Evolutionary conservation across 805 yeast genomes (phyloP).

Genomic region (Nakazawaea wyomingensis): DNA sequence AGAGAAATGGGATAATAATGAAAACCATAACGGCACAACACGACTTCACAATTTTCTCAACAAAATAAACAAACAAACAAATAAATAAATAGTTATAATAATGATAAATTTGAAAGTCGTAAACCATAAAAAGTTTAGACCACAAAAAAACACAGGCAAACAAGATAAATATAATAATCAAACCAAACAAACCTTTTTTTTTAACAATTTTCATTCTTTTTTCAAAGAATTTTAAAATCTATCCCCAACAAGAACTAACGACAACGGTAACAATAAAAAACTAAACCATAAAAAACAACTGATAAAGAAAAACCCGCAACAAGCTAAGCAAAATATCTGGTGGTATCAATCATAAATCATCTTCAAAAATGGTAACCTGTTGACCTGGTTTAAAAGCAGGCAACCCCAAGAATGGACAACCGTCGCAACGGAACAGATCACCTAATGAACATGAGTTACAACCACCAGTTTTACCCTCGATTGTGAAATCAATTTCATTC

Average conservation of each 20-base stretch:
- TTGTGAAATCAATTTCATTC: conserved; percentile 89
- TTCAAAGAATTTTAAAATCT: no score
- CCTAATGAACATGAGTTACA: conserved; percentile 97
- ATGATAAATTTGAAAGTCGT: no score
- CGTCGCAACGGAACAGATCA: conserved; percentile 97
- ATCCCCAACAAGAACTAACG: not conserved
- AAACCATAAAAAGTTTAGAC: no score
- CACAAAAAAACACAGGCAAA: no score
- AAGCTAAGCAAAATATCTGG: no score
- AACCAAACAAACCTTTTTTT: not conserved
- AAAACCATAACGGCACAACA: no score
- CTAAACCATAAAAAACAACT: not conserved
- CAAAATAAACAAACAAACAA: no score
- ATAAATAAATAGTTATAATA: no score
- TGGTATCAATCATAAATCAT: conserved; percentile 5
- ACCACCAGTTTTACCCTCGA: conserved; percentile 96
- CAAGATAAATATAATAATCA: not conserved
- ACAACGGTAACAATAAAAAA: not conserved
- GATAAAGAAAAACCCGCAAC: no score
- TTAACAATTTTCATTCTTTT: no score
- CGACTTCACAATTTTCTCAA: no score
- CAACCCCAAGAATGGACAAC: conserved; percentile 94
- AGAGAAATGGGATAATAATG: no score
- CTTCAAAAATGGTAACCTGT: conserved; percentile 38
- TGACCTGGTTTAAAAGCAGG: conserved; percentile 99